Percentiles rank a stretch among this genome's conserved stretches.
phyloP scores from a whole-genome alignment of 2,329 filamentous ascomycete genomes.

The Leptodontidium sp. region DNA sequence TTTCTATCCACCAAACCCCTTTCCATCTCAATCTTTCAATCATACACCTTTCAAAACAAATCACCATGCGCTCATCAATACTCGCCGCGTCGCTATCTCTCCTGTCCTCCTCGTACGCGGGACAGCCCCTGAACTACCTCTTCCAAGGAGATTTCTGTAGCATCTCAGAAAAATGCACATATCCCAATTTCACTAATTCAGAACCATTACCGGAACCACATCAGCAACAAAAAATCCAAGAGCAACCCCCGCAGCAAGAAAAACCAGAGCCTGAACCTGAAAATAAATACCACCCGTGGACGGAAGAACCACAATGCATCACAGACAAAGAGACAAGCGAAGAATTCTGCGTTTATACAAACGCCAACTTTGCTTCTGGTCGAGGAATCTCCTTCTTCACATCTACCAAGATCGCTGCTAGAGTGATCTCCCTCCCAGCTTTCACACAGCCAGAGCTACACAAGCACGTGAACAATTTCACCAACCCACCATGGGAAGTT shows the following conservation, averaged over 20 bases:
- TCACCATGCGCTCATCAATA: conserved; percentile 14
- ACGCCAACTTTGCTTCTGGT: conserved; percentile 38
- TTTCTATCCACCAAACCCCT: conserved; percentile 4
- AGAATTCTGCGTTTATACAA: conserved; percentile 43
- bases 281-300: conserved; percentile 33
- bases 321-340: conserved; percentile 31
- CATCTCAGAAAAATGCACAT: conserved; percentile 17
- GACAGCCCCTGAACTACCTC: conserved; percentile 11
- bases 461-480: conserved; percentile 36
- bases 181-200: conserved; percentile 2
- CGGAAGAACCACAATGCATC: conserved; percentile 36
- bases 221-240: conserved; percentile 22
- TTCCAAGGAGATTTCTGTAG: conserved; percentile 24
- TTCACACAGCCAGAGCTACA: conserved; percentile 33
- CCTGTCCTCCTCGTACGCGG: conserved; percentile 16
- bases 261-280: not conserved
- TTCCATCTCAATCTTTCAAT: not conserved
- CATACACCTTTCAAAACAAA: not conserved
- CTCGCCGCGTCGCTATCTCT: conserved; percentile 18
- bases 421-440: conserved; percentile 35
- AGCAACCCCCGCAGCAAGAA: not conserved
- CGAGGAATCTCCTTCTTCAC: conserved; percentile 45
- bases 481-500: conserved; percentile 40
- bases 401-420: conserved; percentile 34
- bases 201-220: conserved; percentile 11